phyloP scores from a whole-genome alignment of 129 eudicot genomes.

The Centrapalus pauciflorus region DNA sequence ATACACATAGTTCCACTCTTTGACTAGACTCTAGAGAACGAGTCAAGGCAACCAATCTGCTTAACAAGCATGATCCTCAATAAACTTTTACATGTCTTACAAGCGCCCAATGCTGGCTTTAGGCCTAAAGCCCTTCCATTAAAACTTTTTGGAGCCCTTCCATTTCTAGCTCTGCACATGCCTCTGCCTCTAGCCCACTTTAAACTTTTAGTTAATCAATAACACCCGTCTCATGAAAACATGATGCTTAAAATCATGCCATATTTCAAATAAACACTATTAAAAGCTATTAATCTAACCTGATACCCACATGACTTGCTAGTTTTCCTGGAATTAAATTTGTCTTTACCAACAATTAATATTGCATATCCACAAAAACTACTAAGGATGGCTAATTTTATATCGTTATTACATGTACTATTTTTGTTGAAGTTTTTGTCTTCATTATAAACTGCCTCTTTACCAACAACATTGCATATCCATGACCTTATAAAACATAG shows the following conservation, averaged over 20 bases:
- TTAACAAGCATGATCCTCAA: neutral
- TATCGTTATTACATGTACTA: neutral
- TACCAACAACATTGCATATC: neutral
- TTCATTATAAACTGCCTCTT: neutral
- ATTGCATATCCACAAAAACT: neutral
- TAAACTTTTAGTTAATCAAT: neutral
- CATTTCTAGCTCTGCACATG: neutral
- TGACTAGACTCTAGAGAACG: neutral
- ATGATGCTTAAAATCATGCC: neutral
- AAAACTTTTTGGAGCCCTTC: neutral
- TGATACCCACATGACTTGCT: neutral
- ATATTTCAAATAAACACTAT: neutral
- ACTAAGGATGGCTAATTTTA: neutral
- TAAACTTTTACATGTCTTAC: neutral
- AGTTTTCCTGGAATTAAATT: neutral
- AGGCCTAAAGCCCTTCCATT: neutral
- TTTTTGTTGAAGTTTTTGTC: neutral
- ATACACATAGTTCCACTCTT: neutral
- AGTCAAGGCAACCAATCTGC: neutral
- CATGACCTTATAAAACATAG: neutral
- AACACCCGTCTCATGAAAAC: neutral
- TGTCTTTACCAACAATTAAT: neutral
- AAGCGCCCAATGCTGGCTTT: neutral
- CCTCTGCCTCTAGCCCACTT: neutral
- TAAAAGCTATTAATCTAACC: neutral